These are phyloP conservation scores for Candida insectorum DNA, from an alignment of 805 yeast species.

Conservation along the genomic window DNA sequence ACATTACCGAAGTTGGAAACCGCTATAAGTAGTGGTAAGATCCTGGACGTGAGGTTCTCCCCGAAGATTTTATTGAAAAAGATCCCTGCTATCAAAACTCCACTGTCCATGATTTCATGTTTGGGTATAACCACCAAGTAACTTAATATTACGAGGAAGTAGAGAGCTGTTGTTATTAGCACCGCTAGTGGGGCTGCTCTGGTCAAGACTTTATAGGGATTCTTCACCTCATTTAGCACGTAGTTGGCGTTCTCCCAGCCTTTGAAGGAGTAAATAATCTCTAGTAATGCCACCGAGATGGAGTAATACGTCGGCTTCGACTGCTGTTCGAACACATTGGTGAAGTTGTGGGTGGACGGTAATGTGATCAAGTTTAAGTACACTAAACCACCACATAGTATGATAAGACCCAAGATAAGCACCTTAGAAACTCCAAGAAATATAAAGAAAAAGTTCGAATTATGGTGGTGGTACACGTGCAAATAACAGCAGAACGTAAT, in stretches of 20 bases:
- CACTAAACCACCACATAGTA: constrained; percentile 45
- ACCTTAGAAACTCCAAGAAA: constrained; percentile 54
- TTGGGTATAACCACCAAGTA: constrained; percentile 54
- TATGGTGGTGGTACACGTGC: constrained; percentile 47
- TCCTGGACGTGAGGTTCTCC: constrained; percentile 43
- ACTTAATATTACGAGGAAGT: constrained; percentile 55
- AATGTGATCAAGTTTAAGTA: constrained; percentile 26
- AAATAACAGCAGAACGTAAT: constrained; percentile 45
- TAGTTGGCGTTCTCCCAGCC: constrained; percentile 73
- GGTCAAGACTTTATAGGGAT: constrained; percentile 56
- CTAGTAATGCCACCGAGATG: constrained; percentile 52
- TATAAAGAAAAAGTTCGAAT: constrained; percentile 51
- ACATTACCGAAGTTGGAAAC: constrained; percentile 63
- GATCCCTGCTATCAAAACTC: constrained; percentile 62
- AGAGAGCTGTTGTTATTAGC: constrained; percentile 47
- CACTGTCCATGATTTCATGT: constrained; percentile 47
- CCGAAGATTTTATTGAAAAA: constrained; percentile 60
- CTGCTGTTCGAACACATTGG: constrained; percentile 30
- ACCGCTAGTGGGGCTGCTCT: constrained; percentile 62
- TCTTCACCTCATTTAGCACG: constrained; percentile 54
- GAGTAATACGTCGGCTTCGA: constrained; percentile 40
- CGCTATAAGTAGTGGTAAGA: constrained; percentile 57
- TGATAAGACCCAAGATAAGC: constrained; percentile 46
- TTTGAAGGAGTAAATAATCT: constrained; percentile 60
- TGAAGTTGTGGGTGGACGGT: constrained; percentile 20